These are phyloP conservation scores for Aspergillus conjunctus DNA, from an alignment of 495 filamentous ascomycete genomes.

Conservation along the genomic window DNA sequence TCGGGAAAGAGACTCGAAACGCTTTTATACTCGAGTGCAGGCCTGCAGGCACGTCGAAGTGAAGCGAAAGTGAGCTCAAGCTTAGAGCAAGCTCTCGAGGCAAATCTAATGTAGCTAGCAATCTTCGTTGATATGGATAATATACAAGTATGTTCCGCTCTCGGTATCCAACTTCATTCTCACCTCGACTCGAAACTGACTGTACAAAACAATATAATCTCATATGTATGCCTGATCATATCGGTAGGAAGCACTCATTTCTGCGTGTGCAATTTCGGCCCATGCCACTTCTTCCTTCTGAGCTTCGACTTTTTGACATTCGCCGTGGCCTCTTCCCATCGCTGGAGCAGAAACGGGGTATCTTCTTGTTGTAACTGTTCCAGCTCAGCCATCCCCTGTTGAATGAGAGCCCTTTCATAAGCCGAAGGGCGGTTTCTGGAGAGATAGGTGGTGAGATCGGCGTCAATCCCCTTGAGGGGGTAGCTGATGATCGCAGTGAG, in stretches of 20 bases:
- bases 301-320: constrained; percentile 5
- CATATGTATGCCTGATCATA: no score
- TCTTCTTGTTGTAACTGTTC: not conserved
- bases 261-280: not conserved
- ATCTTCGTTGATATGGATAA: no score
- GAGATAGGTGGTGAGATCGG: not conserved
- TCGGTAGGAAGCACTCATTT: not conserved
- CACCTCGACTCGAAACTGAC: no score
- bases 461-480: not conserved
- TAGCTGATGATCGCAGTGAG: not conserved
- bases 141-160: no score
- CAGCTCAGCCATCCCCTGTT: not conserved
- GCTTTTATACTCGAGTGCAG: no score
- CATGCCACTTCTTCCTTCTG: constrained; percentile 1
- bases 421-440: not conserved
- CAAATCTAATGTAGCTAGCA: no score
- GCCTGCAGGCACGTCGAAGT: no score
- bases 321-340: not conserved
- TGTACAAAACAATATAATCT: no score
- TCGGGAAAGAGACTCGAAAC: no score
- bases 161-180: no score
- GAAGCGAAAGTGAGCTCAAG: no score
- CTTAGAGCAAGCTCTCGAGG: no score
- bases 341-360: not conserved
- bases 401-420: not conserved